Conservation (phyloP, 2,329 filamentous ascomycete species). For the Ilyonectria sp. region DNA sequence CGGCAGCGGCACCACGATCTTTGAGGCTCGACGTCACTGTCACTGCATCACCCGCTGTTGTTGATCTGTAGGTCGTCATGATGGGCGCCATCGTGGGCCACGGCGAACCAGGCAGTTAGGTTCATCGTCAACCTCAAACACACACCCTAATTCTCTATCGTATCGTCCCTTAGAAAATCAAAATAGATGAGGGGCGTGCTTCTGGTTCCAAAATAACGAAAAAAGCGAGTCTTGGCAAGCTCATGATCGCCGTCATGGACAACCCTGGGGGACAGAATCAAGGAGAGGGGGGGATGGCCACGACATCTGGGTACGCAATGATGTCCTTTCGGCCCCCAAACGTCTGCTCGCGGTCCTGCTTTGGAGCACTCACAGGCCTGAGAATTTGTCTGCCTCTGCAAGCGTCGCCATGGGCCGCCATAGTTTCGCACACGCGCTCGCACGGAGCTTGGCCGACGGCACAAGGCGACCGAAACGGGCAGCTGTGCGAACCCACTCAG, state of each 20-base stretch:
- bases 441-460: constrained; percentile 36
- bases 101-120: neutral
- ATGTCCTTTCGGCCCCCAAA: constrained; percentile 29
- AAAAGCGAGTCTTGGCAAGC: constrained; percentile 13
- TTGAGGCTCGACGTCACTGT: neutral
- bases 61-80: neutral
- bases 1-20: constrained; percentile 2
- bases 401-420: constrained; percentile 21
- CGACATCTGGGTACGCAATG: constrained; percentile 43
- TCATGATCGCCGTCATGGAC: constrained; percentile 38
- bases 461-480: constrained; percentile 32
- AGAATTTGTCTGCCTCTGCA: constrained; percentile 42
- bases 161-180: constrained; percentile 7
- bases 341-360: constrained; percentile 19
- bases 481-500: constrained; percentile 31
- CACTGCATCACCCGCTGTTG: neutral
- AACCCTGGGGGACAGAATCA: constrained; percentile 20
- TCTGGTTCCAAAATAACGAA: constrained; percentile 22
- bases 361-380: constrained; percentile 38
- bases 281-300: constrained; percentile 35
- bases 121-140: constrained; percentile 23
- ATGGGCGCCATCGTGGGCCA: neutral
- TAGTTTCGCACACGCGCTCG: constrained; percentile 1
- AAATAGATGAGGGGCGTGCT: constrained; percentile 12
- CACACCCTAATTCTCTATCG: constrained; percentile 11